Percentiles rank a stretch among this genome's conserved stretches.
These are phyloP conservation scores for Artemisia princeps DNA, from an alignment of 140 eudicot species.

Conservation along the genomic window DNA sequence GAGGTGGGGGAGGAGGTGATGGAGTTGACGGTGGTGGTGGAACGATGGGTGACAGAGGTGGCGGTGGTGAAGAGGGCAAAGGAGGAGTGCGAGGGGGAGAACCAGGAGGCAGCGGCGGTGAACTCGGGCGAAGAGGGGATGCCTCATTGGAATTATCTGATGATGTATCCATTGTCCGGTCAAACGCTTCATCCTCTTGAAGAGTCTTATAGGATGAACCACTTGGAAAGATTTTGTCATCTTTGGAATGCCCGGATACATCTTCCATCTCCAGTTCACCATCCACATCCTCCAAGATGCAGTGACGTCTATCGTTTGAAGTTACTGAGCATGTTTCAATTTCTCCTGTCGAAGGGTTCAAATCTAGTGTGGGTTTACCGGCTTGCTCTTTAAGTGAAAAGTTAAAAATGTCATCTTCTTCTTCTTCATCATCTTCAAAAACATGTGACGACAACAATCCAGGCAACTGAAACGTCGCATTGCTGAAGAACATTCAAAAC, in stretches of 20 bases:
- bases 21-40: slow-evolving; percentile 53
- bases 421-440: slow-evolving; percentile 72
- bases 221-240: slow-evolving; percentile 33
- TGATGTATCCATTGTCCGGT: slow-evolving; percentile 29
- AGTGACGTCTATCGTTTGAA: slow-evolving; percentile 76
- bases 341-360: slow-evolving; percentile 31
- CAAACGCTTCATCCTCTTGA: slow-evolving; percentile 28
- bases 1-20: slow-evolving; percentile 43
- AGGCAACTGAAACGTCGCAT: slow-evolving; percentile 76
- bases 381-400: slow-evolving; percentile 30
- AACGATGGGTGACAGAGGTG: slow-evolving; percentile 49
- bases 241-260: slow-evolving; percentile 74
- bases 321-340: slow-evolving; percentile 40
- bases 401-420: slow-evolving; percentile 41
- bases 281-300: slow-evolving; percentile 85
- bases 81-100: slow-evolving; percentile 84
- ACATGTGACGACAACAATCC: slow-evolving; percentile 59
- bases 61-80: slow-evolving; percentile 70
- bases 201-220: slow-evolving; percentile 23
- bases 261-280: slow-evolving; percentile 99
- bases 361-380: slow-evolving; percentile 34
- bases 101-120: slow-evolving; percentile 75
- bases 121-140: slow-evolving; percentile 51
- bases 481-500: slow-evolving; percentile 45
- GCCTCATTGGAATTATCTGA: slow-evolving; percentile 32